Evolutionary conservation across 768 basidiomycete species (phyloP).

Genomic region (Pleurotus cornucopiae): DNA sequence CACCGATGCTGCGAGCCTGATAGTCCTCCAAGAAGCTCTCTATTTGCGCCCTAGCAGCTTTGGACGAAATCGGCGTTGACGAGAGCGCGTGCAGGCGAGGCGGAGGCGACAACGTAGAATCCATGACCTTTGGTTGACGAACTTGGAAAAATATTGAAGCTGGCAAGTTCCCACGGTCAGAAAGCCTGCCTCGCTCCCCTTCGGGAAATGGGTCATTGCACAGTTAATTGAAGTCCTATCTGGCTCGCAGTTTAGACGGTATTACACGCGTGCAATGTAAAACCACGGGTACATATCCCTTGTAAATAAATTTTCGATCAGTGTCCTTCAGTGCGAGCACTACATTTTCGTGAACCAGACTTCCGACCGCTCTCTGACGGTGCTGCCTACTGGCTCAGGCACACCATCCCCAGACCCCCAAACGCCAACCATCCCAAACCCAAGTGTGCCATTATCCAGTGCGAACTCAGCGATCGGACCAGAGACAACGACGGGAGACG

Average conservation of each 20-base stretch:
- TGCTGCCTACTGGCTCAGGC: slow-evolving; percentile 13
- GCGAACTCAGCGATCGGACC: slow-evolving; percentile 15
- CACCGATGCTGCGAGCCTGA: slow-evolving; percentile 32
- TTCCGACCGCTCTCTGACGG: slow-evolving; percentile 20
- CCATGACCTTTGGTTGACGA: slow-evolving; percentile 29
- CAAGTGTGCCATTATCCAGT: slow-evolving; percentile 9
- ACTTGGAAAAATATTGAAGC: too few relatives aligned
- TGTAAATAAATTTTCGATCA: too few relatives aligned
- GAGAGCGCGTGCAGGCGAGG: slow-evolving; percentile 38
- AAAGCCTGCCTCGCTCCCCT: too few relatives aligned
- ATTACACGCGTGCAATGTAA: too few relatives aligned
- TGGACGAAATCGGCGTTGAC: slow-evolving; percentile 32
- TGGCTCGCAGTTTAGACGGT: too few relatives aligned
- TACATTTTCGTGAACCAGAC: slow-evolving; percentile 16
- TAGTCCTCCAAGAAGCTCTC: slow-evolving; percentile 48
- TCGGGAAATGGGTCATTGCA: too few relatives aligned
- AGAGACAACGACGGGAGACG: slow-evolving; percentile 11
- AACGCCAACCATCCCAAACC: slow-evolving; percentile 17
- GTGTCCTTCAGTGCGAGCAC: neutral
- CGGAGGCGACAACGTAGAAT: slow-evolving; percentile 43
- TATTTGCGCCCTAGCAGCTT: slow-evolving; percentile 33
- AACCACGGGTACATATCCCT: too few relatives aligned
- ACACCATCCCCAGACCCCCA: slow-evolving; percentile 18
- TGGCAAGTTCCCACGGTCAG: too few relatives aligned
- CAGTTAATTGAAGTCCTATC: too few relatives aligned